Evolutionary conservation across 768 basidiomycete genomes (phyloP), one percentile per base, ranked within the genome.

Genomic region (Tylopilus rubrobrunneus): DNA sequence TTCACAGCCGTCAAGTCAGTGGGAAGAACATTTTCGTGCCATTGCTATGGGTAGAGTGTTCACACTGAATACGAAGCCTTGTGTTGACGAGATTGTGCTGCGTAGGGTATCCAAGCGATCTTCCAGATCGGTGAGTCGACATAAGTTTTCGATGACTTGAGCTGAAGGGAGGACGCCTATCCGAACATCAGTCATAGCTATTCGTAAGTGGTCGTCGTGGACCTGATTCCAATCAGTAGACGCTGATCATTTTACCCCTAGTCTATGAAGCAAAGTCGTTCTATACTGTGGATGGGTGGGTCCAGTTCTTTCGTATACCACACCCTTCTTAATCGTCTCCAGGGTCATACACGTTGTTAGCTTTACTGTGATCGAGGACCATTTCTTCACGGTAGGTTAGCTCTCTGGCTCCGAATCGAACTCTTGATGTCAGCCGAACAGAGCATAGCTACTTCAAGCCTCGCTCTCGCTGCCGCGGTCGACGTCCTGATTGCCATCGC

Each of bases 81-180:
- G 14, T 34, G 15, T 27, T 3, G 2, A 21, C 12, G 21, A 5
- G 6, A 48, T 11, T 25, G 5, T 21, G 12, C 4, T 14, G 17
- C 34, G 3, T 27, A 61, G 60, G 11, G 5, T 39, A 28, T 51
- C 9, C 27, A 25, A 31, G 47, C 27, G 33, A 25, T 49, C 3
- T 46, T 17, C 31, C 59, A 55, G 21, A 15, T 62, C 2, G 53
- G 57, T 62, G 17, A 48, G 56, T 19, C 11, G 12, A 28, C 8
- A 17, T 19, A 4, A 4, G 23, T 14, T 14, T 4, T 7, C 3
- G 10, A 11, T 21, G 8, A 11, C 10, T 3, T 2, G n/a, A 12
- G 11, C 17, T 54, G 56, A n/a, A 62, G 7, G 14, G 0, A 2
- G 39, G 19, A 19, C n/a, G 1, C n/a, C 7, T 11, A 3, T 45